These are phyloP conservation scores for Ceratocystis lukuohia DNA, from an alignment of 2,329 filamentous ascomycete species.

Conservation along the genomic window DNA sequence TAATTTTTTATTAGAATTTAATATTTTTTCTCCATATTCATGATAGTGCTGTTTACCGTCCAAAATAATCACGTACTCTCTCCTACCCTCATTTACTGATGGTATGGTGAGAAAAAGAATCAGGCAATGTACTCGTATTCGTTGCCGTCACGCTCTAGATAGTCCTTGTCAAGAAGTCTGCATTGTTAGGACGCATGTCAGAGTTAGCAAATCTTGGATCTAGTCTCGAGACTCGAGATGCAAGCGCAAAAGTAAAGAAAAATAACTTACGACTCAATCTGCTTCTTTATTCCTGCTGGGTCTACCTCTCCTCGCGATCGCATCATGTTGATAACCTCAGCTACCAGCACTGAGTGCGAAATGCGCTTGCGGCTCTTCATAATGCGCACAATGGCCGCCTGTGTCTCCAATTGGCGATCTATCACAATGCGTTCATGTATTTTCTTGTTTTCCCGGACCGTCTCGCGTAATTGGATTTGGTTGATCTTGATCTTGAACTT, in stretches of 20 bases:
- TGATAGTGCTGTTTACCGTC: background rate
- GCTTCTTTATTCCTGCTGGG: constrained; percentile 80
- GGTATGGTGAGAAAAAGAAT: background rate
- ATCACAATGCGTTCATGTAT: constrained; percentile 82
- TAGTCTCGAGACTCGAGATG: background rate
- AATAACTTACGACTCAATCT: constrained; percentile 72
- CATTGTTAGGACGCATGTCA: background rate
- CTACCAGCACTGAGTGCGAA: constrained; percentile 72
- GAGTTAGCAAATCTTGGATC: constrained; percentile 23
- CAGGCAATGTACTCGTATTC: constrained; percentile 59
- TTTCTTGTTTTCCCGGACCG: constrained; percentile 83
- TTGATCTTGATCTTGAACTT: constrained; percentile 96
- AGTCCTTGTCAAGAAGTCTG: constrained; percentile 85
- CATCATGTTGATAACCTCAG: constrained; percentile 84
- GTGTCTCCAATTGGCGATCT: constrained; percentile 89
- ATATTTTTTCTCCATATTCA: no score
- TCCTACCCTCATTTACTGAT: background rate
- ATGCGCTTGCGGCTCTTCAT: constrained; percentile 91
- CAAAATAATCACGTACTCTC: background rate
- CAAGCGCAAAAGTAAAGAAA: background rate
- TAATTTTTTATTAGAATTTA: no score
- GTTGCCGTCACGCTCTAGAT: constrained; percentile 67
- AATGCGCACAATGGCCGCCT: constrained; percentile 90
- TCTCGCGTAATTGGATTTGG: constrained; percentile 63
- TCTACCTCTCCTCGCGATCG: constrained; percentile 76